Evolutionary conservation across 768 basidiomycete genomes (phyloP).

Genomic region (Podaxis carcinomalis): DNA sequence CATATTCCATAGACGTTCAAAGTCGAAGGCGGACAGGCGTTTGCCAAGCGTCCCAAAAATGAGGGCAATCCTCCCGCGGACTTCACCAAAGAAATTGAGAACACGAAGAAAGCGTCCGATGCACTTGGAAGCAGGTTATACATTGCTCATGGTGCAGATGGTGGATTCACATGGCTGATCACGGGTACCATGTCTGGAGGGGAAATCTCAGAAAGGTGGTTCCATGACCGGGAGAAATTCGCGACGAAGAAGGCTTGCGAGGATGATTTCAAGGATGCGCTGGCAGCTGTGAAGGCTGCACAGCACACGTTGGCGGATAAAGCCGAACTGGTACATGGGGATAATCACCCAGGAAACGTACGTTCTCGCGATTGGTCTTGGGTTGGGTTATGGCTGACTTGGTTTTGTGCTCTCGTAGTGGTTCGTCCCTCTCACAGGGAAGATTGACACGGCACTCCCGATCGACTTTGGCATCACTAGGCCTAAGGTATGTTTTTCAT

Average conservation of each 20-base stretch:
- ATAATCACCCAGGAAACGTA: neutral
- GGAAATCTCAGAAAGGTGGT: neutral
- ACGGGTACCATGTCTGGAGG: slow-evolving; percentile 3
- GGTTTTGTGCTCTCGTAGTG: neutral
- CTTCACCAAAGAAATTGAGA: neutral
- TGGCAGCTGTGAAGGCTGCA: neutral
- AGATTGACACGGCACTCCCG: neutral
- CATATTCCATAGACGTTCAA: neutral
- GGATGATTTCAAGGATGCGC: neutral
- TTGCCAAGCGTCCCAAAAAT: neutral
- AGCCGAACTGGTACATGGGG: neutral
- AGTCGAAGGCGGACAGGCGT: neutral
- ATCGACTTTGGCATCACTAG: neutral
- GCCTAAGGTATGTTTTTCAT: neutral
- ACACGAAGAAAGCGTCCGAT: neutral
- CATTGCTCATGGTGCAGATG: neutral
- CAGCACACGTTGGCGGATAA: neutral
- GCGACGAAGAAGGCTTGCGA: slow-evolving; percentile 1
- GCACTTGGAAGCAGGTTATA: neutral
- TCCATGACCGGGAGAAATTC: neutral
- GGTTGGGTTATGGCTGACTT: too few species aligned
- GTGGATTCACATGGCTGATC: neutral
- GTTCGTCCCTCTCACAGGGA: neutral
- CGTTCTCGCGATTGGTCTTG: neutral
- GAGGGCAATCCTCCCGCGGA: neutral